Percentiles rank a stretch among this genome's conserved stretches.
phyloP scores from a whole-genome alignment of 306 rosid species.

The Prunus armeniaca region DNA sequence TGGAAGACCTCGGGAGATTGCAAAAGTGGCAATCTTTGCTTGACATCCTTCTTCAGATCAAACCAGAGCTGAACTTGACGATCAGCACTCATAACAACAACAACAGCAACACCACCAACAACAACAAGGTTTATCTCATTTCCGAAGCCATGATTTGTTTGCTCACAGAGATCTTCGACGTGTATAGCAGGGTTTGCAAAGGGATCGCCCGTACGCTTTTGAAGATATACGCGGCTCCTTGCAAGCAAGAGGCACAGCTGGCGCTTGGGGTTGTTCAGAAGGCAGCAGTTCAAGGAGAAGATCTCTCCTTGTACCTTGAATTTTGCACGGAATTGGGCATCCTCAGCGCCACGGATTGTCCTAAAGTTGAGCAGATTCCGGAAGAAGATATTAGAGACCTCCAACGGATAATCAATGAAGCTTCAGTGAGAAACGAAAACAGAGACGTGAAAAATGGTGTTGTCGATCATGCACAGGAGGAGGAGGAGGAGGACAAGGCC shows the following conservation, averaged over 20 bases:
- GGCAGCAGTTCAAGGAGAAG: slow-evolving; percentile 48
- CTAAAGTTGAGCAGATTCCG: slow-evolving; percentile 50
- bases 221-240: slow-evolving; percentile 43
- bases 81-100: neutral
- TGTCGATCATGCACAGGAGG: neutral
- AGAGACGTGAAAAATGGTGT: neutral
- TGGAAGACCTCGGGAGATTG: slow-evolving; percentile 53
- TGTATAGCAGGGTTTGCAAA: slow-evolving; percentile 54
- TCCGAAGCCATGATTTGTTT: slow-evolving; percentile 85
- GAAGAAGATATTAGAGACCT: slow-evolving; percentile 56
- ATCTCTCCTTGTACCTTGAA: slow-evolving; percentile 43
- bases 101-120: neutral
- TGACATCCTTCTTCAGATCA: slow-evolving; percentile 54
- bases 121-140: slow-evolving; percentile 20
- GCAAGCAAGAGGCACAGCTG: slow-evolving; percentile 45
- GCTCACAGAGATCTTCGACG: slow-evolving; percentile 55
- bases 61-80: slow-evolving; percentile 20
- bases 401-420: slow-evolving; percentile 45
- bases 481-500: slow-evolving; percentile 14
- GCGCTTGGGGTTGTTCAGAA: slow-evolving; percentile 53
- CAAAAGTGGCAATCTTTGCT: slow-evolving; percentile 51
- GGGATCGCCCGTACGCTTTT: slow-evolving; percentile 46
- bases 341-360: slow-evolving; percentile 56
- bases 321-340: slow-evolving; percentile 63
- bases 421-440: neutral